phyloP scores from a whole-genome alignment of 2,329 filamentous ascomycete genomes.

The Pseudogymnoascus sp. region DNA sequence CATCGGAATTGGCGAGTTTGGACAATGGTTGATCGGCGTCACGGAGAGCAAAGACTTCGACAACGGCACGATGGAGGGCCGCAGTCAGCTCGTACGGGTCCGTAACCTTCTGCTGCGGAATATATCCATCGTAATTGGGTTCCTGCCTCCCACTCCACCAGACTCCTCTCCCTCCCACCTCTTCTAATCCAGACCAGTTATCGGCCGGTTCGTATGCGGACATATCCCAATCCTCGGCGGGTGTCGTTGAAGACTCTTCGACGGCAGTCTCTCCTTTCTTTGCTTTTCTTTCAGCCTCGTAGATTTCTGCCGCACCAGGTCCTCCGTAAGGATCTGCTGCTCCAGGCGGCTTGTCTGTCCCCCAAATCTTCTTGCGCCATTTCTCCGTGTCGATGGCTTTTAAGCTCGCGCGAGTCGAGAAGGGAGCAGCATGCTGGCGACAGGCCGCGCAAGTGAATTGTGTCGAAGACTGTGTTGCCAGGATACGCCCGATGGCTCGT shows the following conservation, averaged over 20 bases:
- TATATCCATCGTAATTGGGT: slow-evolving; percentile 32
- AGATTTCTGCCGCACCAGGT: slow-evolving; percentile 21
- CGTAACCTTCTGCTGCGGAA: slow-evolving; percentile 29
- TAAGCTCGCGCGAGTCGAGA: slow-evolving; percentile 23
- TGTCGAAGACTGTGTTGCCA: background rate
- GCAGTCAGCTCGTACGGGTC: slow-evolving; percentile 30
- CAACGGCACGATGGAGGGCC: slow-evolving; percentile 45
- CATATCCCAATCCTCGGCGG: slow-evolving; percentile 12
- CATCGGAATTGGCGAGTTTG: slow-evolving; percentile 15
- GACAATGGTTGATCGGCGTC: slow-evolving; percentile 31
- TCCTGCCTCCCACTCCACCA: slow-evolving; percentile 28
- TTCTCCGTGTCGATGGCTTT: slow-evolving; percentile 32
- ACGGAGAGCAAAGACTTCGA: slow-evolving; percentile 45
- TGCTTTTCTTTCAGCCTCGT: slow-evolving; percentile 23
- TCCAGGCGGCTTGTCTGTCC: slow-evolving; percentile 40
- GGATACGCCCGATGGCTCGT: background rate
- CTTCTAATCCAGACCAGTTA: slow-evolving; percentile 44
- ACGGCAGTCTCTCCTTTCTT: slow-evolving; percentile 9
- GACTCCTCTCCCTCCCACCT: slow-evolving; percentile 41
- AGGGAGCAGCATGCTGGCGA: slow-evolving; percentile 21
- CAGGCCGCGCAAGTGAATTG: slow-evolving; percentile 21
- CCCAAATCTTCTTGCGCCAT: slow-evolving; percentile 40
- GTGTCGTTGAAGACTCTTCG: background rate
- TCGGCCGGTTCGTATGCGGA: slow-evolving; percentile 36
- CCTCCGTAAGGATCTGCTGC: slow-evolving; percentile 39